These are phyloP conservation scores for Prunus davidiana DNA, from an alignment of 306 rosid genomes.

Conservation along the genomic window DNA sequence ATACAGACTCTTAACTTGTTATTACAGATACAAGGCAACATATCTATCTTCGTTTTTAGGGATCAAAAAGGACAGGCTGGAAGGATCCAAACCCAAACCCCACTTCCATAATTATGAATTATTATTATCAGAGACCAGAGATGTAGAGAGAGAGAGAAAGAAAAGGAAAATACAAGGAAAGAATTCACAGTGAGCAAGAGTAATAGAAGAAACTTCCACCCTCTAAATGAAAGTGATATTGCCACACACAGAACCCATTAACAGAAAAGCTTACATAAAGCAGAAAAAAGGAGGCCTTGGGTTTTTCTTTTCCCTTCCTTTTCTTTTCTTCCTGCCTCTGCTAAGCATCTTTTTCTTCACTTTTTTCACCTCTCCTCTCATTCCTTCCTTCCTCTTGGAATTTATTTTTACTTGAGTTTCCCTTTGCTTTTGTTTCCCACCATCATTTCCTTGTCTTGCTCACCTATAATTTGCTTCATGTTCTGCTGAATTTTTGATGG, in stretches of 20 bases:
- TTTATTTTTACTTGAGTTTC: slow-evolving; percentile 20
- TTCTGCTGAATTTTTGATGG: slow-evolving; percentile 23
- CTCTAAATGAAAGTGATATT: slow-evolving; percentile 44
- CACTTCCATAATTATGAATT: slow-evolving; percentile 44
- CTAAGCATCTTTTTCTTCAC: slow-evolving; percentile 75
- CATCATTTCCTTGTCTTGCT: slow-evolving; percentile 27
- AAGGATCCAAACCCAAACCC: slow-evolving; percentile 75
- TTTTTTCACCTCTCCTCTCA: slow-evolving; percentile 46
- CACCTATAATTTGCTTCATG: slow-evolving; percentile 40
- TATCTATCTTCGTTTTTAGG: slow-evolving; percentile 35
- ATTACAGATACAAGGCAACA: slow-evolving; percentile 23
- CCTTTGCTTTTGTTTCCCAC: slow-evolving; percentile 18
- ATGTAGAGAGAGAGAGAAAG: slow-evolving; percentile 20
- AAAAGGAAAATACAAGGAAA: not conserved
- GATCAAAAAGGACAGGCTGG: slow-evolving; percentile 79
- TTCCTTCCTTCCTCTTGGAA: slow-evolving; percentile 32
- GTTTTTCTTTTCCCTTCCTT: slow-evolving; percentile 21
- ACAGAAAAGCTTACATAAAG: slow-evolving; percentile 52
- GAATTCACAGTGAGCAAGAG: not conserved
- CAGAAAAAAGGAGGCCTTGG: slow-evolving; percentile 43
- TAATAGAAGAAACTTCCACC: no score
- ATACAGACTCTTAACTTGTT: not conserved
- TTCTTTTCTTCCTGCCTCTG: slow-evolving; percentile 67
- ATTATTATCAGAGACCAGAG: slow-evolving; percentile 27
- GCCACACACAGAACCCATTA: slow-evolving; percentile 35